Base-by-base conservation (phyloP, 75 land plant species). In the Selaginella moellendorffii region DNA sequence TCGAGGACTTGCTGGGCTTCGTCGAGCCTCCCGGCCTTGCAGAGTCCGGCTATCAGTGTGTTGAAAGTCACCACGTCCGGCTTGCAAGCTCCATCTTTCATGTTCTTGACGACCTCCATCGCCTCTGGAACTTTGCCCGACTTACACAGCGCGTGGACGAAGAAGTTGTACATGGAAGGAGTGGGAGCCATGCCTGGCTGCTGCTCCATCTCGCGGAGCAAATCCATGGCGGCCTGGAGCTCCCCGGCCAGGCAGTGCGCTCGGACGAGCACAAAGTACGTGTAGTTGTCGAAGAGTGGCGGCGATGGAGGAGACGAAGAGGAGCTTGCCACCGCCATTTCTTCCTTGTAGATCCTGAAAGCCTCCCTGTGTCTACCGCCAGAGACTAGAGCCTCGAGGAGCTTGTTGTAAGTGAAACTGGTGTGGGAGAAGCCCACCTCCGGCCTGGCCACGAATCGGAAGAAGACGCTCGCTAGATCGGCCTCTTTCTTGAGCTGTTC, bases 1-100 rank as follows among this genome's bases (percentile, higher is more conserved):
- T 46, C 54, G 31, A 78, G 66, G 21, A 72, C n/a, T 26, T 67
- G 53, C 29, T 68, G 18, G 21, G 79, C 75, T 27, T 76, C 68
- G 14, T 23, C 52, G 24, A 61, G n/a, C 17, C 52, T 62, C 12
- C 60, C 27, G 5, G 62, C 56, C 64, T 71, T 54, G 56, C 73
- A 76, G 14, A 71, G 67, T 27, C 74, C 69, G 59, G 72, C 54
- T 14, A 76, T 2, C 26, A 67, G 27, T 28, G 52, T 68, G 20
- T 2, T 42, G 52, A 54, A 68, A 2, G 67, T 72, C 22, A 56
- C 22, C 10, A 21, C n/a, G n/a, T 64, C 54, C n/a, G 68, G 71
- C 8, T 2, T 27, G 0, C 28, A 10, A 0, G 56, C 69, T 28
- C 36, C 0, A 20, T 29, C 70, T 53, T 29, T 24, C 75, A 77